Percentiles rank a stretch among this genome's conserved stretches.
Evolutionary conservation across 441 rosid genomes (phyloP).

Genomic region (Gossypium davidsonii): DNA sequence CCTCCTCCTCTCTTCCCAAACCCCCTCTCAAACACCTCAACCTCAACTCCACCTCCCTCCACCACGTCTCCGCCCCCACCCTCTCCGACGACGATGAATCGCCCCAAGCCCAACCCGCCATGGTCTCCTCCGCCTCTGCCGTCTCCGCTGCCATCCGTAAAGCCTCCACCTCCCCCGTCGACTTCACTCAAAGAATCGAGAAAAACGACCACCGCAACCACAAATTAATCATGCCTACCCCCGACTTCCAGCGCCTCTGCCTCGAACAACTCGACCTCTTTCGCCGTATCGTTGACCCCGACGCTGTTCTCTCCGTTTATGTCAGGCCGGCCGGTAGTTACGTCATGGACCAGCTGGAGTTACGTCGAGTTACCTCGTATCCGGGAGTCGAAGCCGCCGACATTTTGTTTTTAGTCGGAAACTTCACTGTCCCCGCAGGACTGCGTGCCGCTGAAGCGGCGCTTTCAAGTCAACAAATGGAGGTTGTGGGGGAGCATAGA

Average conservation of each 20-base stretch:
- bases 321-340: conserved; percentile 92
- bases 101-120: conserved; percentile 17
- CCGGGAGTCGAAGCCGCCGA: conserved; percentile 45
- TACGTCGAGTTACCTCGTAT: conserved; percentile 57
- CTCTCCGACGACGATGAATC: conserved; percentile 34
- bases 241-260: conserved; percentile 75
- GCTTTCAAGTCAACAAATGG: conserved; percentile 65
- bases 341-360: conserved; percentile 85
- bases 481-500: conserved; percentile 48
- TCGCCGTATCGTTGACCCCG: conserved; percentile 60
- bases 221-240: conserved; percentile 63
- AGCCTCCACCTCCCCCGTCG: conserved; percentile 63
- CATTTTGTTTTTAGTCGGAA: conserved; percentile 62
- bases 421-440: conserved; percentile 62
- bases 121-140: conserved; percentile 69
- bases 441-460: conserved; percentile 82
- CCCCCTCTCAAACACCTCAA: conserved; percentile 25
- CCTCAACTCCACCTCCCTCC: conserved; percentile 28
- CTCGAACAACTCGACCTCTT: conserved; percentile 72
- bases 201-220: conserved; percentile 31
- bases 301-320: conserved; percentile 67
- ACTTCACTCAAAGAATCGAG: conserved; percentile 60
- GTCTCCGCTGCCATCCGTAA: conserved; percentile 61
- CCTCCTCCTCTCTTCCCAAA: conserved; percentile 12
- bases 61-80: conserved; percentile 35